Conservation (phyloP, 805 yeast genomes). For the Phaffomyces thermotolerans region DNA sequence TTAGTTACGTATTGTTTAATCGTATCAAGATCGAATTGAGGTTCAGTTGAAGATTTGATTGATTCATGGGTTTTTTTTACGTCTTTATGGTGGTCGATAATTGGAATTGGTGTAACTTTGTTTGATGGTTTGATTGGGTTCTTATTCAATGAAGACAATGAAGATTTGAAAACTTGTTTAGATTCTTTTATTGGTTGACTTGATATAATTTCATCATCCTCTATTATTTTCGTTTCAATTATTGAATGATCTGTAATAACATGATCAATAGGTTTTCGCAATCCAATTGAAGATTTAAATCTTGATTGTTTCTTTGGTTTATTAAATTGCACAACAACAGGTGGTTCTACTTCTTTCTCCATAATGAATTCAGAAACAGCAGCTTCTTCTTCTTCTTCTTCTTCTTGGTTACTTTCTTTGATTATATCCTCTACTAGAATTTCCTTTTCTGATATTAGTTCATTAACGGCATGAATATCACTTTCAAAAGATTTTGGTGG, state of each 20-base stretch:
- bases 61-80: not conserved
- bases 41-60: too few species aligned
- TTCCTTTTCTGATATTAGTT: not conserved
- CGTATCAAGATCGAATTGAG: conserved; percentile 7
- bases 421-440: too few species aligned
- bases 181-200: too few species aligned
- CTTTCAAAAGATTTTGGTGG: not conserved
- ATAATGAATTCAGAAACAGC: conserved; percentile 4
- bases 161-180: conserved; percentile 16
- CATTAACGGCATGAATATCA: not conserved
- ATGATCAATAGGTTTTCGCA: not conserved
- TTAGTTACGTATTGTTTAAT: conserved; percentile 11
- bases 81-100: not conserved
- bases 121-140: not conserved
- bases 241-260: not conserved
- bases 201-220: too few species aligned
- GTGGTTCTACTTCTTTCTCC: conserved; percentile 5
- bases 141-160: conserved; percentile 1
- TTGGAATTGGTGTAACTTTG: not conserved
- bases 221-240: too few species aligned
- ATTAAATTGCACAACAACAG: not conserved
- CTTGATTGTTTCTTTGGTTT: conserved; percentile 1
- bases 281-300: not conserved
- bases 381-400: not conserved
- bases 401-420: not conserved